Evolutionary conservation across 768 basidiomycete genomes (phyloP).

Genomic region (Auricularia cornea): DNA sequence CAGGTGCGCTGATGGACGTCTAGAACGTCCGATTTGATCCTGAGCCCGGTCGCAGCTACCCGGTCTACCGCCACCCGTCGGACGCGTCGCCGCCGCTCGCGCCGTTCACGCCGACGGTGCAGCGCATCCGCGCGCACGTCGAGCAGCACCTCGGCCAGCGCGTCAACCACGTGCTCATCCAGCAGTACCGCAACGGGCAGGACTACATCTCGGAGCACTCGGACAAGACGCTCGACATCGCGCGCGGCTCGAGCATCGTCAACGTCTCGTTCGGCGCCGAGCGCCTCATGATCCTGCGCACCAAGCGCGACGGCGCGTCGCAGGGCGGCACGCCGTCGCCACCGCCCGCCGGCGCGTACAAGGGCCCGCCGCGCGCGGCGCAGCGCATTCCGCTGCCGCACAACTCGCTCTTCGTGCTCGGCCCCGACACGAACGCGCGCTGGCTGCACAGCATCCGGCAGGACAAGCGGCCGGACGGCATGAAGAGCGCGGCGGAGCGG

Average conservation of each 20-base stretch:
- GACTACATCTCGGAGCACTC: conserved; percentile 85
- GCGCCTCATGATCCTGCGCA: conserved; percentile 64
- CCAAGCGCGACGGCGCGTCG: conserved; percentile 45
- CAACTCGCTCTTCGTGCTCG: conserved; percentile 78
- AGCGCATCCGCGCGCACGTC: conserved; percentile 53
- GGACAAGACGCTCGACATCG: conserved; percentile 80
- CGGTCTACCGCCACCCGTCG: conserved; percentile 75
- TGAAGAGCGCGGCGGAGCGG: conserved; percentile 50
- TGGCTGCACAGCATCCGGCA: conserved; percentile 74
- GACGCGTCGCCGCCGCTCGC: conserved; percentile 64
- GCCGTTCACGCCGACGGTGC: conserved; percentile 62
- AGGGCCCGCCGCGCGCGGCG: conserved; percentile 13
- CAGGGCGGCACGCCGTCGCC: background rate
- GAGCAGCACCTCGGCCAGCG: conserved; percentile 52
- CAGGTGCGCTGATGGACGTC: conserved; percentile 27
- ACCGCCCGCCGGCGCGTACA: background rate
- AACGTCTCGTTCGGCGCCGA: conserved; percentile 77
- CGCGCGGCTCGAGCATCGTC: conserved; percentile 63
- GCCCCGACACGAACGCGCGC: conserved; percentile 57
- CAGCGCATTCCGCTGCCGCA: conserved; percentile 70
- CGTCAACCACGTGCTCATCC: conserved; percentile 78
- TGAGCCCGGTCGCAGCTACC: conserved; percentile 38
- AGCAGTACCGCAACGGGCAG: conserved; percentile 67
- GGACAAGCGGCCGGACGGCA: conserved; percentile 54
- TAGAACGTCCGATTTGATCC: background rate